Base-by-base conservation (phyloP, 2,329 filamentous ascomycete genomes). In the Fusarium papillatum region DNA sequence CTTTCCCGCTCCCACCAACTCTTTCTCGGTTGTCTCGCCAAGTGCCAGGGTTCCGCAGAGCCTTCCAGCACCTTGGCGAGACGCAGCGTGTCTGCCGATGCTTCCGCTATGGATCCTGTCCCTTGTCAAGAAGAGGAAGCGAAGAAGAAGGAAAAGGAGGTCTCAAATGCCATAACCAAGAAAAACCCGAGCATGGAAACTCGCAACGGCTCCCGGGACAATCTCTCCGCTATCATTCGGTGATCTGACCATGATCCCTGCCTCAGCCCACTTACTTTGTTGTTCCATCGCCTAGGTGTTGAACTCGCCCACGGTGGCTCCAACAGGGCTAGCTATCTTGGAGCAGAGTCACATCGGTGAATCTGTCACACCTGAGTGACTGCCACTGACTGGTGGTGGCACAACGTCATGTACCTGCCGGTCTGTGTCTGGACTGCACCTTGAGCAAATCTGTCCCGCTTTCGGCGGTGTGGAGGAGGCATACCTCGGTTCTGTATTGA, bases 101-200 rank as follows among this genome's bases (percentile, higher is more conserved):
- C 41, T 76, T 73, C 78, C 78, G 76, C 62, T 71, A 79, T 77
- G 74, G 78, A 55, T 71, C 53, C 75, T 57, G 43, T 72, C 50
- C 75, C 66, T 64, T 62, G 67, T 39, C 36, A 39, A 70, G 57
- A 39, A 64, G 7, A 65, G 62, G 65, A 68, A 60, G 36, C 22
- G 53, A 60, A 22, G 43, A 13, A 26, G 29, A 57, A 64, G 24
- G 43, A 57, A 57, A 39, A 57, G 3, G 8, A 53, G 26, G 57
- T 79, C 78, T 68, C 11, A n/a, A 68, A 69, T 63, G 71, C 60
- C 66, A 67, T 63, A 59, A 24, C 31, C 38, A 50, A 48, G 31
- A 38, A 66, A 60, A 31, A 29, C 36, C 59, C 26, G 29, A 69
- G 63, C 74, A 41, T 69, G 67, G 53, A 68, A 72, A 70, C 75